phyloP scores from a whole-genome alignment of 2,329 filamentous ascomycete species.

The Leptographium flavum region DNA sequence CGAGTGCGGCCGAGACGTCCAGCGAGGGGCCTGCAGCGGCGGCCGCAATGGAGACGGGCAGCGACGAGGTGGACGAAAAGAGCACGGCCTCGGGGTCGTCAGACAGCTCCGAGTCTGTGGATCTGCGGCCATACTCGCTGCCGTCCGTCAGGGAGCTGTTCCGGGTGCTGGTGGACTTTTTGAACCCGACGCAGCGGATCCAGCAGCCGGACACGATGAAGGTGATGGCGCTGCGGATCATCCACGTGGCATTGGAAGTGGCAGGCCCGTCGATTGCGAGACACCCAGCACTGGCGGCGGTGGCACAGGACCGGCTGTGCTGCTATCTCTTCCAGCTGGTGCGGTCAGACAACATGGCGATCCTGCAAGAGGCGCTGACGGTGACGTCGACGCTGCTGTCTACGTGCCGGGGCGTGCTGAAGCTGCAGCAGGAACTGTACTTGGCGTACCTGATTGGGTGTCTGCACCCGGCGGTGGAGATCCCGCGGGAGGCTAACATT shows the following conservation, averaged over 20 bases:
- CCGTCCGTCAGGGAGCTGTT: slow-evolving; percentile 92
- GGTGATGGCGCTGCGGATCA: slow-evolving; percentile 92
- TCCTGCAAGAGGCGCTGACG: slow-evolving; percentile 81
- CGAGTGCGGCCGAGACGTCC: slow-evolving; percentile 1
- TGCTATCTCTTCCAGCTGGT: slow-evolving; percentile 93
- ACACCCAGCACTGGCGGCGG: slow-evolving; percentile 71
- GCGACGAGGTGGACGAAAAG: slow-evolving; percentile 8
- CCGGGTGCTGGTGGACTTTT: slow-evolving; percentile 78
- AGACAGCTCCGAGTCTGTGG: slow-evolving; percentile 28
- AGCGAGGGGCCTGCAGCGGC: background rate
- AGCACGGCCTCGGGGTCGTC: slow-evolving; percentile 10
- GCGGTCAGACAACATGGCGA: slow-evolving; percentile 88
- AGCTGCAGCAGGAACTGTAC: slow-evolving; percentile 93
- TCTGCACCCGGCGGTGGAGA: slow-evolving; percentile 84
- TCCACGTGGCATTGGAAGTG: slow-evolving; percentile 93
- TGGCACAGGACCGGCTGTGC: slow-evolving; percentile 88
- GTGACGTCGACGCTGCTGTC: slow-evolving; percentile 83
- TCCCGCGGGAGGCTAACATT: slow-evolving; percentile 79
- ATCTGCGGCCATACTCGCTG: slow-evolving; percentile 78
- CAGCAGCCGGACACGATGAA: slow-evolving; percentile 92
- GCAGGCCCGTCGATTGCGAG: slow-evolving; percentile 88
- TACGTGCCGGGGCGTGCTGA: slow-evolving; percentile 79
- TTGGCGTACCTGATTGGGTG: slow-evolving; percentile 89
- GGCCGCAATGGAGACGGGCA: slow-evolving; percentile 3
- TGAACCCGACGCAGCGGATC: slow-evolving; percentile 84